phyloP scores from a whole-genome alignment of 441 rosid species.

The Erodium texanum region DNA sequence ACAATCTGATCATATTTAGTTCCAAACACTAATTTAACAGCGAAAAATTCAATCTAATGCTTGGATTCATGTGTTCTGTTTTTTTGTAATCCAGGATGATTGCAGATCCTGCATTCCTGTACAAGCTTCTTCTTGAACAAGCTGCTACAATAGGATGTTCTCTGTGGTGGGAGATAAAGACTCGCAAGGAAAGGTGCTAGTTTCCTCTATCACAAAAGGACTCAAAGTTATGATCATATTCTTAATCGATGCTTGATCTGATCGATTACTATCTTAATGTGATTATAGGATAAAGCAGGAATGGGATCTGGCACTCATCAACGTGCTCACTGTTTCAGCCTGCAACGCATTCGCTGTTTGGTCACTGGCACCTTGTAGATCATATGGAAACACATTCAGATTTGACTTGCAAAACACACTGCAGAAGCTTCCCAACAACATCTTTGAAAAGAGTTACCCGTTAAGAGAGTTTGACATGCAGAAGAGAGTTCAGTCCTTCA shows the following conservation, averaged over 20 bases:
- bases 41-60: no score
- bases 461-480: constrained; percentile 80
- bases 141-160: constrained; percentile 80
- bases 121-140: constrained; percentile 81
- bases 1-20: no score
- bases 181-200: constrained; percentile 69
- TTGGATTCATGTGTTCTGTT: no score
- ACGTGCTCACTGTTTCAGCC: constrained; percentile 73
- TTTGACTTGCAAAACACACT: constrained; percentile 89
- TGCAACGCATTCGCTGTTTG: constrained; percentile 87
- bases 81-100: constrained; percentile 52
- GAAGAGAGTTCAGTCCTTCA: constrained; percentile 76
- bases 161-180: constrained; percentile 86
- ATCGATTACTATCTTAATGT: constrained; percentile 17
- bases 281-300: constrained; percentile 67
- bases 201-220: constrained; percentile 1
- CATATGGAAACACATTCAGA: constrained; percentile 82
- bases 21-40: no score
- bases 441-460: constrained; percentile 85
- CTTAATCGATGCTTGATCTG: constrained; percentile 13
- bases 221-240: background rate
- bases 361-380: constrained; percentile 91
- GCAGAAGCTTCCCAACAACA: constrained; percentile 91
- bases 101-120: constrained; percentile 88
- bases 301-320: constrained; percentile 91